phyloP scores from a whole-genome alignment of 306 rosid genomes.

The Vicia faba region DNA sequence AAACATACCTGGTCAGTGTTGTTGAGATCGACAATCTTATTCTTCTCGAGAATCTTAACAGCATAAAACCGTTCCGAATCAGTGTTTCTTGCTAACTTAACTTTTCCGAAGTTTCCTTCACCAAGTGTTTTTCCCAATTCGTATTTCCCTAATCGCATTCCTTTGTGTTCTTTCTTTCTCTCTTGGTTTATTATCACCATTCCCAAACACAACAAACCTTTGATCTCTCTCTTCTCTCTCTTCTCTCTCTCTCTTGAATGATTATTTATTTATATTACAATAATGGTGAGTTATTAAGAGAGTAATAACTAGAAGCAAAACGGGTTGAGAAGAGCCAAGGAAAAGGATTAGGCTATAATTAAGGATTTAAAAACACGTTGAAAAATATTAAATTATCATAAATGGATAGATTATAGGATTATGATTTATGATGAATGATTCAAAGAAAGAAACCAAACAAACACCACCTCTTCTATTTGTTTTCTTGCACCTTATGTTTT shows the following conservation, averaged over 20 bases:
- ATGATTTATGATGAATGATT: not conserved
- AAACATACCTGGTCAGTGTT: constrained; percentile 66
- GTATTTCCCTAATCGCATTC: constrained; percentile 71
- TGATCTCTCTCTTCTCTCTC: not conserved
- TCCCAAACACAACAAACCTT: not conserved
- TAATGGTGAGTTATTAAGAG: not conserved
- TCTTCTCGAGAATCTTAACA: constrained; percentile 74
- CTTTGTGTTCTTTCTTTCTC: constrained; percentile 24
- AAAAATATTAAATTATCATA: not conserved
- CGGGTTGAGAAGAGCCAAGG: constrained; percentile 11
- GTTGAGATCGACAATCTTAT: constrained; percentile 55
- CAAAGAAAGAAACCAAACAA: not conserved
- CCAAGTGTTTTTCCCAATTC: constrained; percentile 68
- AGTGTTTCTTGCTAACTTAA: constrained; percentile 59
- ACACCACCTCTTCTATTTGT: not conserved
- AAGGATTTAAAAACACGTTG: not conserved
- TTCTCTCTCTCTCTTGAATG: not conserved
- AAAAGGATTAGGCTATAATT: not conserved
- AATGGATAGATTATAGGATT: not conserved
- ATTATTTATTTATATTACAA: not conserved
- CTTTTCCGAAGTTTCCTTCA: constrained; percentile 84
- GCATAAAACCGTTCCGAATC: constrained; percentile 60
- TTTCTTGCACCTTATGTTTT: not conserved
- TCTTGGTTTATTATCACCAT: constrained; percentile 43
- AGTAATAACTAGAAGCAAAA: constrained; percentile 16